Conservation (phyloP, 2,329 filamentous ascomycete genomes). For the Gyromitra esculenta region DNA sequence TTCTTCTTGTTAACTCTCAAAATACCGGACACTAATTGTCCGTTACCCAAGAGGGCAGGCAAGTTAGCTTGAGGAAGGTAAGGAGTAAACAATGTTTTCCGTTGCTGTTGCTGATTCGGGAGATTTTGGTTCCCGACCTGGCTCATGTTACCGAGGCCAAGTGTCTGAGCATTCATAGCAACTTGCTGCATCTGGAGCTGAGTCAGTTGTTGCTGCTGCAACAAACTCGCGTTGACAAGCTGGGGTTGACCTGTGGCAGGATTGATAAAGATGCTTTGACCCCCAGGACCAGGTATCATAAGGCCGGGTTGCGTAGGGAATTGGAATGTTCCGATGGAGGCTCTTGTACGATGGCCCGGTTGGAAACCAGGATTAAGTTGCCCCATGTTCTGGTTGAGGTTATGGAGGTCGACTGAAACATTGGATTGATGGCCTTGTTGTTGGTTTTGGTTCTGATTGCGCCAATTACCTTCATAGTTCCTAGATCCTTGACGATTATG, state of each 20-base stretch:
- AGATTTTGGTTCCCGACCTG: constrained; percentile 53
- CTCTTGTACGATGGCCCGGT: constrained; percentile 86
- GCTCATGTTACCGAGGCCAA: constrained; percentile 70
- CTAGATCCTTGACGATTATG: constrained; percentile 85
- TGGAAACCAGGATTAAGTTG: constrained; percentile 82
- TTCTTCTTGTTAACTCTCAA: constrained; percentile 99
- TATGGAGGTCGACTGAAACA: constrained; percentile 58
- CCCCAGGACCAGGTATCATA: constrained; percentile 76
- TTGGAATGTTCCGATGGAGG: constrained; percentile 89
- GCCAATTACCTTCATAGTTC: constrained; percentile 99
- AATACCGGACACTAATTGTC: constrained; percentile 94
- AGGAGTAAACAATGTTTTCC: constrained; percentile 97
- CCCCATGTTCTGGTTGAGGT: constrained; percentile 60
- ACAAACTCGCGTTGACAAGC: constrained; percentile 68
- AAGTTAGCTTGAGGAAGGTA: constrained; percentile 95
- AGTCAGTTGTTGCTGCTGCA: constrained; percentile 71
- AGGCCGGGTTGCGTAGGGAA: constrained; percentile 88
- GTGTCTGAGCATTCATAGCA: constrained; percentile 78
- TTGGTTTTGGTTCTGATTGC: constrained; percentile 72
- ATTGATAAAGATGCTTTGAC: constrained; percentile 61
- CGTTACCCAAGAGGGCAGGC: constrained; percentile 87
- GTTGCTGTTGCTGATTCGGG: constrained; percentile 82
- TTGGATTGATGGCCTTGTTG: constrained; percentile 51
- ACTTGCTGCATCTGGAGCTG: constrained; percentile 93
- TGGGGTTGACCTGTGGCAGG: constrained; percentile 69